phyloP scores from a whole-genome alignment of 371 early-diverging fungal species.

The Mucor velutinosus region DNA sequence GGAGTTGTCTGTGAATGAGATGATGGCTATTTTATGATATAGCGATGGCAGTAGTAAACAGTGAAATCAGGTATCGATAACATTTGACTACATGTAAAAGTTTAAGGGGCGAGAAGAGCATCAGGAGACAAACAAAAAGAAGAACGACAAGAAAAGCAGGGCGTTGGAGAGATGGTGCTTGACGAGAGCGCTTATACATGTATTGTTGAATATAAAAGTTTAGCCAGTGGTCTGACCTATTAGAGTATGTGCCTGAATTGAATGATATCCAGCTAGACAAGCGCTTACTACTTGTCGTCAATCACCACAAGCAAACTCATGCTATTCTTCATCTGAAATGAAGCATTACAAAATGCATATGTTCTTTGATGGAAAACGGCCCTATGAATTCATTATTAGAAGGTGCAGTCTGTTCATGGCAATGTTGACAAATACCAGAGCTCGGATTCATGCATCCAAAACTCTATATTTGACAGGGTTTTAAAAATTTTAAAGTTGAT shows the following conservation, averaged over 20 bases:
- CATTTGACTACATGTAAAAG: background rate
- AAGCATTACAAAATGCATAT: background rate
- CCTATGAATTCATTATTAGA: background rate
- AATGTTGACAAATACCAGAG: background rate
- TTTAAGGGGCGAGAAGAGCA: background rate
- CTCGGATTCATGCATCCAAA: background rate
- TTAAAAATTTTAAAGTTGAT: background rate
- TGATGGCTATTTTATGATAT: background rate
- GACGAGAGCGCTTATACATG: background rate
- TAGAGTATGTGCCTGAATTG: background rate
- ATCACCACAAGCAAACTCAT: too few species aligned
- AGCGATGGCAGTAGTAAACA: background rate
- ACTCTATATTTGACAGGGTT: background rate
- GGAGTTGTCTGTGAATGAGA: background rate
- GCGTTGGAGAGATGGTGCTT: background rate
- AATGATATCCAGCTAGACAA: background rate
- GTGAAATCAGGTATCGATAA: background rate
- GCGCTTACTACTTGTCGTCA: background rate
- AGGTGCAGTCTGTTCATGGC: background rate
- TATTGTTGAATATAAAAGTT: background rate
- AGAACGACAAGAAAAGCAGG: background rate
- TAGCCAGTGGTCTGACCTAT: too few species aligned
- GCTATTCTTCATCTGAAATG: background rate
- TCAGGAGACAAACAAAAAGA: background rate
- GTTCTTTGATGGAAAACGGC: background rate